These are phyloP conservation scores for Tolypocladium endophyticum DNA, from an alignment of 2,329 filamentous ascomycete genomes.

Conservation along the genomic window DNA sequence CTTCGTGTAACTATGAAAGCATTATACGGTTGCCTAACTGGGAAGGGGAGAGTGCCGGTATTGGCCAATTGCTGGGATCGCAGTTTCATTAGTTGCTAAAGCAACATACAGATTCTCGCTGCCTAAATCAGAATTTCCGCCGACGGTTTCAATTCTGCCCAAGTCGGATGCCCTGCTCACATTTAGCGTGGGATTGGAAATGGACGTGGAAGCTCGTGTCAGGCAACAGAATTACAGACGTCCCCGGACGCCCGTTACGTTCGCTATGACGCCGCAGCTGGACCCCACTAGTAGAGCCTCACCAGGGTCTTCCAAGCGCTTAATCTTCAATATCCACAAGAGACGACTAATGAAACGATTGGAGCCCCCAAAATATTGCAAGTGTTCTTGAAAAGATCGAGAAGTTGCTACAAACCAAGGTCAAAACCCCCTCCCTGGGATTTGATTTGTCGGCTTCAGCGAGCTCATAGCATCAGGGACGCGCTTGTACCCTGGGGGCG, in stretches of 20 bases:
- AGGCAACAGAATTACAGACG: neutral
- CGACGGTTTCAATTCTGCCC: neutral
- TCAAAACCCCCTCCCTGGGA: neutral
- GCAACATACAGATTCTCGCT: neutral
- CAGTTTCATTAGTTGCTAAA: neutral
- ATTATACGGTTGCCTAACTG: neutral
- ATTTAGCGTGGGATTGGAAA: neutral
- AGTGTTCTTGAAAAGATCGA: too few relatives aligned
- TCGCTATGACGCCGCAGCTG: too few relatives aligned
- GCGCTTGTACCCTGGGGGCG: too few relatives aligned
- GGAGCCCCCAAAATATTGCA: too few relatives aligned
- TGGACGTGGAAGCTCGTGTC: neutral
- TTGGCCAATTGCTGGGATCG: neutral
- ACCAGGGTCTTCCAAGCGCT: neutral
- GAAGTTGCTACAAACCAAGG: neutral
- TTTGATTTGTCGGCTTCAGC: neutral
- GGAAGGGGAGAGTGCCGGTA: neutral
- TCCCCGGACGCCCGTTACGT: neutral
- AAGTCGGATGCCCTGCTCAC: neutral
- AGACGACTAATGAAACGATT: too few relatives aligned
- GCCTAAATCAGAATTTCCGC: neutral
- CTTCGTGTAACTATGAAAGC: neutral
- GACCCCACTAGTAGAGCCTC: too few relatives aligned
- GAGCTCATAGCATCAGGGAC: too few relatives aligned
- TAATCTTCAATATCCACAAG: neutral